Conservation (phyloP, 495 filamentous ascomycete genomes). For the Podospora bellae-mahoneyi region DNA sequence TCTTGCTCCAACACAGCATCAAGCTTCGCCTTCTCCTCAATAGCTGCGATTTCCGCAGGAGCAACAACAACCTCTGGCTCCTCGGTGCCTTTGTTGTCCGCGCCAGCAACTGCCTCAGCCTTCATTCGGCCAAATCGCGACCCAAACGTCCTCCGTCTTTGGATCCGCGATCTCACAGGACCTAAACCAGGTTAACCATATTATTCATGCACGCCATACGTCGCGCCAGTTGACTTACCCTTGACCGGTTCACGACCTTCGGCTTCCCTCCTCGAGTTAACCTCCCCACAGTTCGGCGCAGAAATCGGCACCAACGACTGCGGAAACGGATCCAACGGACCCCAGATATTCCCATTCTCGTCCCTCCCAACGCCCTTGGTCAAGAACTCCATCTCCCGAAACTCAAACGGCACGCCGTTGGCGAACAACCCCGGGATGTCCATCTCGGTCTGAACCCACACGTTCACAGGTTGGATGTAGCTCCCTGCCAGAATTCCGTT, state of each 20-base stretch:
- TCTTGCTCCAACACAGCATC: background rate
- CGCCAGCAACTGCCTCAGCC: background rate
- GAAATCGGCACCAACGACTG: background rate
- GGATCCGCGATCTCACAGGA: background rate
- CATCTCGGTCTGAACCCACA: constrained; percentile 25
- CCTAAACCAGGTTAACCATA: background rate
- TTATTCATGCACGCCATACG: too few species aligned
- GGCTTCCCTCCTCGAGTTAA: background rate
- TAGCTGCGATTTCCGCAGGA: constrained; percentile 4
- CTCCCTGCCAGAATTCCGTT: constrained; percentile 36
- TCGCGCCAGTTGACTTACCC: too few species aligned
- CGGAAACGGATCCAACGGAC: constrained; percentile 14
- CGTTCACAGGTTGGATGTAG: constrained; percentile 36
- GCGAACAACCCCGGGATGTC: background rate
- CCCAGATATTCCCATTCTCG: constrained; percentile 5
- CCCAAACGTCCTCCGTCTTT: constrained; percentile 1
- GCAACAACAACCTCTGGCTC: constrained; percentile 6
- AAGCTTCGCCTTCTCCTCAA: constrained; percentile 1
- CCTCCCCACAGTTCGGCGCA: background rate
- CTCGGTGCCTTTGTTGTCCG: constrained; percentile 1
- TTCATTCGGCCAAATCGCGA: background rate
- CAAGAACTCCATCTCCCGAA: constrained; percentile 4
- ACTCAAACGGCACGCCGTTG: constrained; percentile 3
- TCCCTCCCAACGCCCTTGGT: constrained; percentile 6
- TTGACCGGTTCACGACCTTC: too few species aligned